These are phyloP conservation scores for Aspergillus flavus DNA, from an alignment of 2,329 filamentous ascomycete genomes.

Conservation along the genomic window DNA sequence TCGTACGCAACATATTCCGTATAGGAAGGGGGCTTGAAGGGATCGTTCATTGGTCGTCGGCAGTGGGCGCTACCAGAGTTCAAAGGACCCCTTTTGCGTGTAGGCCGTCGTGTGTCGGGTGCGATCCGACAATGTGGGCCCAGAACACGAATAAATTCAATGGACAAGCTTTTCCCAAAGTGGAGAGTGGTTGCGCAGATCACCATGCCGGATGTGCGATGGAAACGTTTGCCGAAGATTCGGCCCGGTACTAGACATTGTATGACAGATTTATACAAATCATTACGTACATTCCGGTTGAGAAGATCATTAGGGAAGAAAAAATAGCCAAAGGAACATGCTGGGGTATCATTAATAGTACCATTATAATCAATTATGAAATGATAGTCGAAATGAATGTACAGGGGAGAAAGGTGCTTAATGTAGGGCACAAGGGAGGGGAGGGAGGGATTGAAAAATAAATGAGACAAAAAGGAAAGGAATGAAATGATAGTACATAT, in stretches of 20 bases:
- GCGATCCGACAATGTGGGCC: neutral
- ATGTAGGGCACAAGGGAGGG: neutral
- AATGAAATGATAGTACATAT: neutral
- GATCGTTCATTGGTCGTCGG: neutral
- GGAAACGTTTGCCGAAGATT: neutral
- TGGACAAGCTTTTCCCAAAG: neutral
- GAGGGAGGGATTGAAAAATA: neutral
- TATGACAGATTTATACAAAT: neutral
- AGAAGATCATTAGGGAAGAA: neutral
- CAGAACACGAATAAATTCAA: neutral
- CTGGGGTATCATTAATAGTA: neutral
- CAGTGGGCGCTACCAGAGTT: neutral
- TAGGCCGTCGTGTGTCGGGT: neutral
- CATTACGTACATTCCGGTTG: neutral
- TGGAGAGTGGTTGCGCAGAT: conserved; percentile 3
- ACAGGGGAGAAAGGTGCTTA: neutral
- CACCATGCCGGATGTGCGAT: conserved; percentile 1
- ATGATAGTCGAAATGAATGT: neutral
- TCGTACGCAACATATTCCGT: neutral
- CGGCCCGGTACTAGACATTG: neutral
- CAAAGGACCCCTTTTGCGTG: neutral
- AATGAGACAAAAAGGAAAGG: neutral
- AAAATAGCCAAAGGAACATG: neutral
- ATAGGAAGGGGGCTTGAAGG: neutral
- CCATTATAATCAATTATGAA: neutral